Base-by-base conservation (phyloP, 371 early-diverging fungal species). In the Furculomyces boomerangus region DNA sequence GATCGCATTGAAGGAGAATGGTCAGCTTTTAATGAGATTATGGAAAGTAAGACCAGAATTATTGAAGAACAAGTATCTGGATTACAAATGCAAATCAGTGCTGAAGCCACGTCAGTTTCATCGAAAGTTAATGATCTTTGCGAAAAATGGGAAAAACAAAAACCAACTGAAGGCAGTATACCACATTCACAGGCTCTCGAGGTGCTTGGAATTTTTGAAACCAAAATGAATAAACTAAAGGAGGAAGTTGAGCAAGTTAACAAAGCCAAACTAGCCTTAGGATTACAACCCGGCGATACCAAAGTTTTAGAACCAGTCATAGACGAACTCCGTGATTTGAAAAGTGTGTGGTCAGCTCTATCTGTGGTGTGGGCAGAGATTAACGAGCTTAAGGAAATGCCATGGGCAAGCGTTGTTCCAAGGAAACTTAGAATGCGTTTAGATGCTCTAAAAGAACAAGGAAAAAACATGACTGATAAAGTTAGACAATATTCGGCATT, bases 401-500 rank as follows among this genome's bases (percentile, higher is more conserved):
- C 79, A 26, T 98, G 97, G 96, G 67, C 83, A 22, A 75, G 85
- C 18, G 80, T 90, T 26, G 87, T 82, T 0, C 90, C 93, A 50
- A 84, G 93, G 57, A 91, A 90, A 67, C 74, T 94, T 1, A 86
- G 93, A 46, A 80, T 77, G 57, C 80, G 76, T 50, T 73, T 98
- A 46, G 94, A 95, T 56, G 74, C 73, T n/a, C 76, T 94, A 20
- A 67, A 90, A 28, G 70, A 74, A 39, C 75, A 82, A 20, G 81
- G 87, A 28, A 90, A 90, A 68, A 86, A 88, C 54, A 81, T 97
- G 84, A 91, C 94, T 18, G 85, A 79, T 66, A 83, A 87, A 50
- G 88, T 93, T 84, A 83, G 93, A 26, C 90, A 91, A 68, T 97
- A 98, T 73, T 87, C 90, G n/a, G 95, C 99, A 0, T 94, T 85